Evolutionary conservation across 495 filamentous ascomycete genomes (phyloP), one percentile per base, ranked within the genome.

Genomic region (Aspergillus campestris): DNA sequence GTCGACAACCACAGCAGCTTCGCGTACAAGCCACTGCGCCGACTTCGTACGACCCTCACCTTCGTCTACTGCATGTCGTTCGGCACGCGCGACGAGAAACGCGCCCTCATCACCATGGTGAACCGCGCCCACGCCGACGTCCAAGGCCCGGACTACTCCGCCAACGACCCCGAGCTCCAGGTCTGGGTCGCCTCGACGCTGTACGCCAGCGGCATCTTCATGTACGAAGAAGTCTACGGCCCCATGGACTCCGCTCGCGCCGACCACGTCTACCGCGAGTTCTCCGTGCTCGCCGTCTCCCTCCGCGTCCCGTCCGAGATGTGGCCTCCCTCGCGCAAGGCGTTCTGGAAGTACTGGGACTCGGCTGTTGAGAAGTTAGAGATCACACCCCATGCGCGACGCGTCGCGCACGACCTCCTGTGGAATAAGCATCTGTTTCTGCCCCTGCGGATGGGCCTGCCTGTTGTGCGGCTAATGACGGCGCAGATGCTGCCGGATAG

Each of bases 331-430:
- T 53, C 31, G 9, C 50, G 58, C 1, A 38, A 57, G 15, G 62
- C 50, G 8, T 70, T 68, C 38, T 67, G 65, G 66, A 38, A 39
- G 10, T 70, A 70, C 38, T 70, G 65, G 65, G 56, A 70, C 7
- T 29, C 32, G 3, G 24, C 34, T 12, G 12, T 44, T 35, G 8
- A 46, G 9, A 59, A 10, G 48, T 67, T 38, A 34, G 31, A 55
- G 3, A 52, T 66, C 40, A 56, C 48, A 30, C 37, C 56, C 11
- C 35, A 67, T 36, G 64, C 64, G 5, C 50, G 44, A 31, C 47
- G 52, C 9, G 60, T 67, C 14, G 62, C 51, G 14, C 8, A 15
- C 0, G 62, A 63, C 38, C 41, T 69, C 5, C 48, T 67, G 2
- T 55, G 46, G 12, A 50, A 52, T 13, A 55, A 51, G 9, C 31